Evolutionary conservation across 2,329 filamentous ascomycete species (phyloP).

Genomic region (Fusarium buxicola): DNA sequence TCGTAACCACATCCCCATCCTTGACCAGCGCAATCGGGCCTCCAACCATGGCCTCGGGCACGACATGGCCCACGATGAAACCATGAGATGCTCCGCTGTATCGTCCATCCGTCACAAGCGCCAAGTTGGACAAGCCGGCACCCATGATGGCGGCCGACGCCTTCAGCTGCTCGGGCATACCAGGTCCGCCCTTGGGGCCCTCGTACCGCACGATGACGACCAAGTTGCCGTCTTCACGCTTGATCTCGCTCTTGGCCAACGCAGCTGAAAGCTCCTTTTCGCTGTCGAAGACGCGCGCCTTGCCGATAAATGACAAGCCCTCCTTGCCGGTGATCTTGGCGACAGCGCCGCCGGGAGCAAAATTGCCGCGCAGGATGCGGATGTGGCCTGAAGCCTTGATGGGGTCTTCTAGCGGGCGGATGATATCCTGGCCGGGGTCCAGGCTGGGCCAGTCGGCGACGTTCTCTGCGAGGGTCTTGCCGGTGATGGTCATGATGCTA

Average conservation of each 20-base stretch:
- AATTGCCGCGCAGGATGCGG: constrained; percentile 87
- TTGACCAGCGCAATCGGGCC: constrained; percentile 87
- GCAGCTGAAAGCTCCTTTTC: constrained; percentile 83
- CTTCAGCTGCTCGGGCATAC: constrained; percentile 95
- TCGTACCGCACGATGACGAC: constrained; percentile 94
- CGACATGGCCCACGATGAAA: constrained; percentile 94
- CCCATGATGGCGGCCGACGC: constrained; percentile 93
- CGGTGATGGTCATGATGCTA: constrained; percentile 82
- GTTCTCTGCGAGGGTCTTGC: constrained; percentile 85
- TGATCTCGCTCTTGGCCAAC: constrained; percentile 74
- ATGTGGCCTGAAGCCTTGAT: constrained; percentile 91
- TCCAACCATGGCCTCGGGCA: constrained; percentile 88
- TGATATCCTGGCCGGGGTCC: constrained; percentile 83
- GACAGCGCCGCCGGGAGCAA: constrained; percentile 89
- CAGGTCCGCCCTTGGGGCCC: constrained; percentile 90
- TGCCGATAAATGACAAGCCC: constrained; percentile 82
- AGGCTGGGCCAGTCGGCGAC: constrained; percentile 81
- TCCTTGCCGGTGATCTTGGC: constrained; percentile 98
- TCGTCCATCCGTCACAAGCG: constrained; percentile 90
- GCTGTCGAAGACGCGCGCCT: constrained; percentile 87
- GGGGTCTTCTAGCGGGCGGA: constrained; percentile 78
- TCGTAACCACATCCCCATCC: constrained; percentile 86
- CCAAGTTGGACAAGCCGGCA: constrained; percentile 86
- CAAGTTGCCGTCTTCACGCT: constrained; percentile 73
- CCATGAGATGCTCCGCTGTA: constrained; percentile 91